Percentiles rank a stretch among this genome's conserved stretches.
Evolutionary conservation across 345 rosid species (phyloP).

Genomic region (Salix brachista): DNA sequence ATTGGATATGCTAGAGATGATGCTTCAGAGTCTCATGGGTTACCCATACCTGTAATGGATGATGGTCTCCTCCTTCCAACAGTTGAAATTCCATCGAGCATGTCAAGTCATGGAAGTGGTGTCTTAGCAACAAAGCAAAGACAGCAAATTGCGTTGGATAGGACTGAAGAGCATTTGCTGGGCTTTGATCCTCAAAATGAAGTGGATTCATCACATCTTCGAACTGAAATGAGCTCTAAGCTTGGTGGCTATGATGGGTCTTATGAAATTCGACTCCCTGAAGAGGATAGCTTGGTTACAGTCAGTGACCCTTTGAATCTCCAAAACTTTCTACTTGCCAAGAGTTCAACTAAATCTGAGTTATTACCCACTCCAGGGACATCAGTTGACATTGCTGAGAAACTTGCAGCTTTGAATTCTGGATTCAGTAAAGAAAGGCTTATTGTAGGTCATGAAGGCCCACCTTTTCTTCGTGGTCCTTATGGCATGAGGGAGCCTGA

Average conservation of each 20-base stretch:
- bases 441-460: constrained; percentile 47
- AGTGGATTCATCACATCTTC: constrained; percentile 39
- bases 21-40: constrained; percentile 38
- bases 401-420: constrained; percentile 58
- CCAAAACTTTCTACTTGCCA: constrained; percentile 29
- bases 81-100: constrained; percentile 31
- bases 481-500: constrained; percentile 48
- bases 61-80: constrained; percentile 30
- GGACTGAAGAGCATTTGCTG: constrained; percentile 37
- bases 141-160: constrained; percentile 38
- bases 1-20: constrained; percentile 37
- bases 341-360: constrained; percentile 51
- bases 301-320: constrained; percentile 34
- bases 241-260: constrained; percentile 30
- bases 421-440: constrained; percentile 52
- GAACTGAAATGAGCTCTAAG: constrained; percentile 40
- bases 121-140: constrained; percentile 38
- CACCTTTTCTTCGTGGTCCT: constrained; percentile 45
- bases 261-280: constrained; percentile 36
- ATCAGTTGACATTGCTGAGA: constrained; percentile 48
- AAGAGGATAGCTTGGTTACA: constrained; percentile 49
- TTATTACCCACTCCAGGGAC: constrained; percentile 32
- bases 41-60: constrained; percentile 23
- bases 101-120: constrained; percentile 25
- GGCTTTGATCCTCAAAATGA: constrained; percentile 41